Evolutionary conservation across 495 filamentous ascomycete species (phyloP).

Genomic region (Astrothelium subdiscretum): DNA sequence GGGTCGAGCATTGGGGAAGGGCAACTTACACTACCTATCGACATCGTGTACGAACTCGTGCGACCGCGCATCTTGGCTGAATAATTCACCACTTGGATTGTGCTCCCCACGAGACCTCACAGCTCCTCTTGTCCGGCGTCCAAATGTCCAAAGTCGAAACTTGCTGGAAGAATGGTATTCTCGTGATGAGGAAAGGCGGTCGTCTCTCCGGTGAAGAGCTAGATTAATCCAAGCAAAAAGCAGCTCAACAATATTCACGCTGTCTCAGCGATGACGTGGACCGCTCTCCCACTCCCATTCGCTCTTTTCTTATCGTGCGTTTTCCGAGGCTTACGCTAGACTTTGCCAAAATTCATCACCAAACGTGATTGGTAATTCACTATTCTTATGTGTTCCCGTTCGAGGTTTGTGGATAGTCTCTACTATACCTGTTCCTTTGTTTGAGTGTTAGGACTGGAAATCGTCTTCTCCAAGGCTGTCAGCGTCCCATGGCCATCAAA

Average conservation of each 20-base stretch:
- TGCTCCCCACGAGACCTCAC: background rate
- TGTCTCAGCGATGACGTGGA: background rate
- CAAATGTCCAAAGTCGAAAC: background rate
- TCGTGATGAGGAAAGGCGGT: background rate
- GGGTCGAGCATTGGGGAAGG: background rate
- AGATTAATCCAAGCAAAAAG: background rate
- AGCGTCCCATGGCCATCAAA: no score
- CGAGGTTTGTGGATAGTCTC: no score
- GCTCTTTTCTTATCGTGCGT: background rate
- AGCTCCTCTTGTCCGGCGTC: background rate
- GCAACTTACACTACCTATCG: background rate
- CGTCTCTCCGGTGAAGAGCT: background rate
- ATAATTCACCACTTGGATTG: background rate
- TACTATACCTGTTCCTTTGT: no score
- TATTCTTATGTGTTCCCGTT: no score
- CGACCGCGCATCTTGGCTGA: background rate
- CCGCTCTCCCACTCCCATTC: background rate
- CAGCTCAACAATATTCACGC: background rate
- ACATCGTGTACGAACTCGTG: background rate
- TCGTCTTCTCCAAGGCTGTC: no score
- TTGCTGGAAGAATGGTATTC: background rate
- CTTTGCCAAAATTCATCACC: background rate
- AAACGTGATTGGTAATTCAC: background rate
- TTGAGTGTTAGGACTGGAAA: no score
- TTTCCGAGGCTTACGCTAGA: background rate